Conservation (phyloP, 1,284 basidiomycete genomes). For the Ganoderma meredithae region DNA sequence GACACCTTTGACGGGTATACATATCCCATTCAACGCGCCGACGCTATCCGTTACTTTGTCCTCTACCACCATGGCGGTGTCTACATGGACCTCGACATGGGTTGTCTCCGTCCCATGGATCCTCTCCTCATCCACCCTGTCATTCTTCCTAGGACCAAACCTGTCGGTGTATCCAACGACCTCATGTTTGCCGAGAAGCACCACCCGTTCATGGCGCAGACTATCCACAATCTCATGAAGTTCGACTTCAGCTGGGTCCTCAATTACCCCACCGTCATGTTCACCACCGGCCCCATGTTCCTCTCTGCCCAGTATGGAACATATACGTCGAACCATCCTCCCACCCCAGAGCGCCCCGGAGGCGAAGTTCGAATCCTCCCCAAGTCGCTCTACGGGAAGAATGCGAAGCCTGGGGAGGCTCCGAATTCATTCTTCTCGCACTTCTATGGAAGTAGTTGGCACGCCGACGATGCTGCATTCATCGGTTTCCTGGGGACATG, state of each 20-base stretch:
- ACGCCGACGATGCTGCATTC: conserved; percentile 93
- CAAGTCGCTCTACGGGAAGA: conserved; percentile 96
- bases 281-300: conserved; percentile 97
- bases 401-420: conserved; percentile 84
- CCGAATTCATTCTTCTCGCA: conserved; percentile 95
- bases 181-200: conserved; percentile 90
- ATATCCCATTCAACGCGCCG: conserved; percentile 96
- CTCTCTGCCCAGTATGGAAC: conserved; percentile 87
- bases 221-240: conserved; percentile 91
- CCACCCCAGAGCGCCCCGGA: conserved; percentile 57
- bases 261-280: conserved; percentile 99
- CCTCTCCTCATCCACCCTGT: conserved; percentile 89
- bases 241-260: conserved; percentile 95
- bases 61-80: conserved; percentile 95
- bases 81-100: conserved; percentile 98
- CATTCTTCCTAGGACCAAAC: conserved; percentile 94
- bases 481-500: conserved; percentile 89
- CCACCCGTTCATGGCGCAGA: conserved; percentile 92
- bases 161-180: conserved; percentile 97
- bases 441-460: conserved; percentile 98
- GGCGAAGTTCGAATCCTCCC: conserved; percentile 89
- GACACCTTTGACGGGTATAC: conserved; percentile 92
- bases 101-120: conserved; percentile 91
- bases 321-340: conserved; percentile 78
- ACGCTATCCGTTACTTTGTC: conserved; percentile 98